These are phyloP conservation scores for Leishmania amazonensis DNA, from an alignment of 208 protist genomes.

Conservation along the genomic window DNA sequence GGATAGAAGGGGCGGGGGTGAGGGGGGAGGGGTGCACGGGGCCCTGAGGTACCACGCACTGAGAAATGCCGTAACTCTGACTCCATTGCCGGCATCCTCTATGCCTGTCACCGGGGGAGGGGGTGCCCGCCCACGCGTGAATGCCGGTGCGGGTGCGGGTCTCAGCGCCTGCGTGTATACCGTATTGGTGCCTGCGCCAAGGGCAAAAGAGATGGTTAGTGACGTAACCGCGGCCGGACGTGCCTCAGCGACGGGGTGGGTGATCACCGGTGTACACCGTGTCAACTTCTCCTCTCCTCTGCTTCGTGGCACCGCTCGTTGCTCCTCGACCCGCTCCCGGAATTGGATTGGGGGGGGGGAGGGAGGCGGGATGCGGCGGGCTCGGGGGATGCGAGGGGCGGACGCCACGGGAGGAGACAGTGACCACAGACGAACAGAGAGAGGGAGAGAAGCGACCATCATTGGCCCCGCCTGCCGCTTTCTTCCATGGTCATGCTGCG, in stretches of 20 bases:
- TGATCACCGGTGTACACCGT: too few relatives aligned
- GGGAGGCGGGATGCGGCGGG: too few relatives aligned
- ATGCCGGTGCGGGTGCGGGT: background rate
- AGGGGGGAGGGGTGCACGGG: background rate
- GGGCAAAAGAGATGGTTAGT: background rate
- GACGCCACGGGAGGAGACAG: too few relatives aligned
- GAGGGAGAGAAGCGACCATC: background rate
- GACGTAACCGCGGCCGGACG: too few relatives aligned
- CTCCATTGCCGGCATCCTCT: background rate
- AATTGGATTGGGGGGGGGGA: background rate
- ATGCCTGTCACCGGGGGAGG: background rate
- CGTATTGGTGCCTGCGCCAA: background rate
- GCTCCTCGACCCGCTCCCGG: too few relatives aligned
- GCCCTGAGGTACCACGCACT: background rate
- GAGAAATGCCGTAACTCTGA: background rate
- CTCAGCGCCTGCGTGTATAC: background rate
- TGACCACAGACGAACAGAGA: background rate
- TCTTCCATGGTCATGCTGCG: background rate
- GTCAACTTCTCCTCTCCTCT: too few relatives aligned
- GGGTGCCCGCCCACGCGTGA: background rate
- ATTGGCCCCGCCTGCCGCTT: background rate
- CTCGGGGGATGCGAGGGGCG: too few relatives aligned
- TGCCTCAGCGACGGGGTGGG: too few relatives aligned
- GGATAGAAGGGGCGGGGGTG: too few relatives aligned
- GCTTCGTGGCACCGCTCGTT: too few relatives aligned